Percentiles rank a stretch among this genome's conserved stretches.
phyloP scores from a whole-genome alignment of 306 rosid species.

The Bauhinia variegata region DNA sequence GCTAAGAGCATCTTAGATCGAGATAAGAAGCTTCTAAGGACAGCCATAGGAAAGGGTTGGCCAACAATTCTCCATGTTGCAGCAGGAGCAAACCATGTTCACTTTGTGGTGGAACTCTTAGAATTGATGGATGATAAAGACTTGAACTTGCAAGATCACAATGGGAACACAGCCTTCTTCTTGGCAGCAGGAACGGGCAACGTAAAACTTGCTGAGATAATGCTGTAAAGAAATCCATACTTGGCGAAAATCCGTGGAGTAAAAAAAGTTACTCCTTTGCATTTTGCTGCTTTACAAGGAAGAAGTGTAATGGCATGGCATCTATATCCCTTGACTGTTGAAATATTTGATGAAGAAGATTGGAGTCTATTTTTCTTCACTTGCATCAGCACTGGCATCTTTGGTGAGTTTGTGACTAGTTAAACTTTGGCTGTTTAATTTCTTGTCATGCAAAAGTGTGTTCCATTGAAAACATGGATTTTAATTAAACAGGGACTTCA shows the following conservation, averaged over 20 bases:
- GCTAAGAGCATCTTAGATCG: not conserved
- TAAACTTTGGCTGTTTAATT: too few species aligned
- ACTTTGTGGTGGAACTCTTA: constrained; percentile 7
- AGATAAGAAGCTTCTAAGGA: not conserved
- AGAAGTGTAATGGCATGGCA: constrained; percentile 26
- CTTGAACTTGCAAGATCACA: constrained; percentile 25
- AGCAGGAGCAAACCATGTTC: constrained; percentile 17
- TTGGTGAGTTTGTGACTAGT: constrained; percentile 7
- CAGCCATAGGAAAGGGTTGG: constrained; percentile 28
- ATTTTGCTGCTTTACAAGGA: constrained; percentile 45
- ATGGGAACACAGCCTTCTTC: constrained; percentile 42
- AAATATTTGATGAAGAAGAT: not conserved
- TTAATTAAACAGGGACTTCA: too few species aligned
- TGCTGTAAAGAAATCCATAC: not conserved
- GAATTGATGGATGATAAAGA: not conserved
- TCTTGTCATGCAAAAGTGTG: too few species aligned
- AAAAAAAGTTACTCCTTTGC: constrained; percentile 24
- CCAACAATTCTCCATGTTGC: constrained; percentile 42
- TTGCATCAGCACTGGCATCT: constrained; percentile 33
- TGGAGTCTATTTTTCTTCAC: constrained; percentile 30
- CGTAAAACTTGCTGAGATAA: not conserved
- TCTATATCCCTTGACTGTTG: not conserved
- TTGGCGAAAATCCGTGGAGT: constrained; percentile 23
- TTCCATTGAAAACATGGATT: too few species aligned
- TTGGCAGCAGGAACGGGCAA: constrained; percentile 42